Evolutionary conservation across 805 yeast species (phyloP).

Genomic region (Ogataea ramenticola): DNA sequence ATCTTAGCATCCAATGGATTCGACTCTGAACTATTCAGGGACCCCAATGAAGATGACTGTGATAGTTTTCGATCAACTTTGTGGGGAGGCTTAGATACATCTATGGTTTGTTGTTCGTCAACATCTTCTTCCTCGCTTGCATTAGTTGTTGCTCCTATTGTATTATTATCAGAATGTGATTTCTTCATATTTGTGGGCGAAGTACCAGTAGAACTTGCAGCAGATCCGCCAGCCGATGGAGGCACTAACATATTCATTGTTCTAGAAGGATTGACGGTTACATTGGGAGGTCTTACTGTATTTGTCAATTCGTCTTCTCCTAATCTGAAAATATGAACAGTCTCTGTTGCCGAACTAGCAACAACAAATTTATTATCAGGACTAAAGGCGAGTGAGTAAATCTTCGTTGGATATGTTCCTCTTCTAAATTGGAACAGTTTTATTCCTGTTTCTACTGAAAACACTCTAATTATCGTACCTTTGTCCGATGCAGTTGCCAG

Average conservation of each 20-base stretch:
- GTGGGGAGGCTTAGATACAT: not conserved
- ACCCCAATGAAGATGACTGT: conserved; percentile 19
- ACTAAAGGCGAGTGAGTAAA: conserved; percentile 76
- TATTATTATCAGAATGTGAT: conserved; percentile 4
- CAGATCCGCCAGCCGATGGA: not conserved
- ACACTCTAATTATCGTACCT: conserved; percentile 86
- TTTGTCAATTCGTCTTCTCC: conserved; percentile 39
- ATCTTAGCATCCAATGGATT: conserved; percentile 13
- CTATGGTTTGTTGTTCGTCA: conserved; percentile 6
- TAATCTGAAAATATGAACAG: conserved; percentile 85
- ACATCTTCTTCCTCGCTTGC: conserved; percentile 11
- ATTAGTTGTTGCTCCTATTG: conserved; percentile 9
- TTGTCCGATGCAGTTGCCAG: conserved; percentile 89
- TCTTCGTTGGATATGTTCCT: conserved; percentile 84
- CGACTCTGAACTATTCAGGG: conserved; percentile 17
- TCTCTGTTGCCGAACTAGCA: conserved; percentile 85
- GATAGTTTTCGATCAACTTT: conserved; percentile 10
- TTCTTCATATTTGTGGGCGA: not conserved
- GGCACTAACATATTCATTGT: not conserved
- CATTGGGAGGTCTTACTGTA: conserved; percentile 13
- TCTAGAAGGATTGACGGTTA: not conserved
- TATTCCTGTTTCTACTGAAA: conserved; percentile 64
- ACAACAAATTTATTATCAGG: conserved; percentile 66
- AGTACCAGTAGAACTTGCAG: not conserved
- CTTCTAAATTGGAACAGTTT: conserved; percentile 74